Percentiles rank a stretch among this genome's conserved stretches.
Conservation (phyloP, 1,139 yeast species). For the Torulaspora pretoriensis region DNA sequence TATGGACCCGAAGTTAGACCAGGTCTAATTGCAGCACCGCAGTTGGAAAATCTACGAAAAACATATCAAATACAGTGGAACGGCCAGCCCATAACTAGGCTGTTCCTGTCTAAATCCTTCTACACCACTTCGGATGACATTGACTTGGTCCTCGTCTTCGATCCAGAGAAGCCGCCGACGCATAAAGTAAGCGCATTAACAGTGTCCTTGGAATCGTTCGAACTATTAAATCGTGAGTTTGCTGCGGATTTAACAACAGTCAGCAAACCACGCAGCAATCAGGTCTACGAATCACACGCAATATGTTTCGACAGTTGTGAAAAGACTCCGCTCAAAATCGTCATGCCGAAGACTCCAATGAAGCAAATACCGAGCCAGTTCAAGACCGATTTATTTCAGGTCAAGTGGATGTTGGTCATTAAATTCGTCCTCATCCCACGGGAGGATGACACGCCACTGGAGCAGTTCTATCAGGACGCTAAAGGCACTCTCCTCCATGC, state of each 20-base stretch:
- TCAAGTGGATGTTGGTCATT: conserved; percentile 36
- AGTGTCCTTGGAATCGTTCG: conserved; percentile 34
- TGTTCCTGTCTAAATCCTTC: conserved; percentile 41
- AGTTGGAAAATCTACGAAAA: conserved; percentile 34
- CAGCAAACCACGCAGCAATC: conserved; percentile 21
- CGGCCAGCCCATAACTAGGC: conserved; percentile 33
- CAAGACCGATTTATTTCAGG: conserved; percentile 38
- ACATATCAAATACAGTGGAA: conserved; percentile 37
- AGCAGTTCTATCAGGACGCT: conserved; percentile 32
- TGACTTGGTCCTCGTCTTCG: conserved; percentile 38
- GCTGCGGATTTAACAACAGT: conserved; percentile 14
- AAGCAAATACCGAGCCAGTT: conserved; percentile 37
- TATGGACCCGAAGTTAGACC: conserved; percentile 1
- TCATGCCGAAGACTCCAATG: conserved; percentile 35
- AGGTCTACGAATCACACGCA: conserved; percentile 33
- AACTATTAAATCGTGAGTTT: conserved; percentile 33
- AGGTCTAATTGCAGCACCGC: conserved; percentile 21
- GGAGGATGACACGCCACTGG: conserved; percentile 16
- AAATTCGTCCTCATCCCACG: conserved; percentile 33
- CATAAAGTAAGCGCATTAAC: conserved; percentile 34
- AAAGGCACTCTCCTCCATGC: conserved; percentile 35
- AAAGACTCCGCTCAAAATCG: conserved; percentile 30
- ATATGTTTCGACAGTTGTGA: conserved; percentile 30
- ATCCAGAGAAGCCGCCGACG: conserved; percentile 8
- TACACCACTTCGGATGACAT: conserved; percentile 51